Evolutionary conservation across 2,329 filamentous ascomycete genomes (phyloP), one percentile per base, ranked within the genome.

Genomic region (Zopfia rhizophila): DNA sequence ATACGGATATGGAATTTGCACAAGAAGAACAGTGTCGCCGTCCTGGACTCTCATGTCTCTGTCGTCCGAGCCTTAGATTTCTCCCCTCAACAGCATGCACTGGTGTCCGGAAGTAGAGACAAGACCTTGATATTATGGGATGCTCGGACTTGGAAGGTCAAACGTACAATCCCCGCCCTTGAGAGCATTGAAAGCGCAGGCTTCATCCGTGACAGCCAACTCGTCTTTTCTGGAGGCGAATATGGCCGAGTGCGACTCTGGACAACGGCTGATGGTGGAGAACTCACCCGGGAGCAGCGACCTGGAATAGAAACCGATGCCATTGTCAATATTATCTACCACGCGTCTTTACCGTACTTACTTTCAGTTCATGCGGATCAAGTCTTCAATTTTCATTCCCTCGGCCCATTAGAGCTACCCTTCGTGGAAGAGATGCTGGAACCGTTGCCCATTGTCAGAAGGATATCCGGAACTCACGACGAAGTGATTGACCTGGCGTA

Each of bases 91-190:
- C 84, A 91, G 63, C 85, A 93, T 63, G 78, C 85, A 4, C 76
- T 99, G 21, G 81, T 99, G 2, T 94, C 91, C 4, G 91, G 86
- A 14, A 89, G 91, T 67, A 84, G 94, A 74, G 94, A 99, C 75
- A 95, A 96, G 76, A 97, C 94, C 0, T 83, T 94, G 42, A 94
- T 94, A 52, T 82, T 95, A 72, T 99, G 94, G 93, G 89, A 96
- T 72, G 82, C 88, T 14, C 83, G 78, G 55, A 91, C 86, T 16
- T 99, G 94, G 91, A 93, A 92, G 72, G 76, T 85, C 30, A 82
- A 86, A 56, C 88, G 87, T 51, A 87, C 95, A 0, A 85, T 94
- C 29, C 92, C 91, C 10, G 89, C 91, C 14, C 78, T 95, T 24
- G 94, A 99, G 70, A 85, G 88, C 24, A 80, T 97, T 21, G 94